Conservation (phyloP, 2,329 filamentous ascomycete genomes). For the Aspergillus sp. region DNA sequence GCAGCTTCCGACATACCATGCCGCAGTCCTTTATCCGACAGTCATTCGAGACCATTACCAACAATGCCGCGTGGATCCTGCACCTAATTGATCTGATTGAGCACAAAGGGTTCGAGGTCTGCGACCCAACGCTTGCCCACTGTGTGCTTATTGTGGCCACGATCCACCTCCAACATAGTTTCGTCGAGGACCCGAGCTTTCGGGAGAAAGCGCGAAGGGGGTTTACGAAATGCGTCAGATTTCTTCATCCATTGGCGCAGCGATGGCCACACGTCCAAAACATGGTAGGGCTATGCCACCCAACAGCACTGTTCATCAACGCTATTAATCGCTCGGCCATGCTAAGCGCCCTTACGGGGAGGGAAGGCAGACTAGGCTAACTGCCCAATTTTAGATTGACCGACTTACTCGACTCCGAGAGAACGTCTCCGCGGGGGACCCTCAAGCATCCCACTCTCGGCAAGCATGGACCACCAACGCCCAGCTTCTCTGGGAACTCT, state of each 20-base stretch:
- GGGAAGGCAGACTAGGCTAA: slow-evolving; percentile 3
- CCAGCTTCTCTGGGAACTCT: slow-evolving; percentile 37
- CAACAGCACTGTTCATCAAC: background rate
- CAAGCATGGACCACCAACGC: slow-evolving; percentile 35
- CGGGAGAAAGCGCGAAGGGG: slow-evolving; percentile 44
- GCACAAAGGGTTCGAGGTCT: slow-evolving; percentile 47
- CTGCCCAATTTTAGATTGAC: slow-evolving; percentile 14
- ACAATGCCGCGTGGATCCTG: slow-evolving; percentile 55
- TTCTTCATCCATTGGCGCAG: slow-evolving; percentile 42
- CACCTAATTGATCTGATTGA: slow-evolving; percentile 51
- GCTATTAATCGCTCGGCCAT: background rate
- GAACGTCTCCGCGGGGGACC: slow-evolving; percentile 29
- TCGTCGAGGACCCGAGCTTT: slow-evolving; percentile 43
- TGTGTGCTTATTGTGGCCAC: slow-evolving; percentile 55
- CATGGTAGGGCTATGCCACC: slow-evolving; percentile 6
- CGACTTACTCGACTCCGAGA: slow-evolving; percentile 31
- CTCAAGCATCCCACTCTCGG: slow-evolving; percentile 10
- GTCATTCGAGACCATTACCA: slow-evolving; percentile 52
- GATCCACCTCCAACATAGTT: slow-evolving; percentile 56
- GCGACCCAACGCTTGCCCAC: slow-evolving; percentile 50
- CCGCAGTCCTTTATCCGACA: slow-evolving; percentile 57
- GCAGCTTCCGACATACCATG: slow-evolving; percentile 53
- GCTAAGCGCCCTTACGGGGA: background rate
- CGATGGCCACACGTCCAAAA: slow-evolving; percentile 46
- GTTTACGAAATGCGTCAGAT: slow-evolving; percentile 47